Evolutionary conservation across 164 flowering plant genomes (phyloP), one percentile per base, ranked within the genome.

Genomic region (Vitis rotundifolia): DNA sequence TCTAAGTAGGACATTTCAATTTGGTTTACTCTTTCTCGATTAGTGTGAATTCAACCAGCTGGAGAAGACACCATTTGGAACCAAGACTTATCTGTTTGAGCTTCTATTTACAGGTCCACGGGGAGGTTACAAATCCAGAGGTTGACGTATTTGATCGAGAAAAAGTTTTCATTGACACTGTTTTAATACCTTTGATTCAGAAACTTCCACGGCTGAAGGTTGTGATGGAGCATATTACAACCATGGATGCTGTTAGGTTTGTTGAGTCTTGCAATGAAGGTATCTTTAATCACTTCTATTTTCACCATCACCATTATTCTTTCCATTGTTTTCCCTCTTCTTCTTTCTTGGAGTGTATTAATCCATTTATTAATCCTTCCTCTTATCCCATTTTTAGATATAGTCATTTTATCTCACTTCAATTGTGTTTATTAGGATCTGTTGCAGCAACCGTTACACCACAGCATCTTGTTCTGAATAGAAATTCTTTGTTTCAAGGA

Each of bases 401-500:
- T 5, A 14, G 44, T 12, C 16, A 9, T 2, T 16, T 55, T 11
- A 16, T 59, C 68, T 63, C 28, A 74, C 53, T 71, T 49, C 54
- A 9, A 4, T 64, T 59, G 69, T 51, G 11, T 53, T 59, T 70
- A 28, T 57, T 63, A 96, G 99, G 97, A 67, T 79, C 51, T 73
- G 88, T 96, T 67, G 99, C 95, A 53, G 99, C 99, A 49, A 93
- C 99, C 58, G 99, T 96, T 78, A 93, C 99, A 11, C 99, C 97
- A 26, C 99, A 96, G 61, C 99, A 96, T 87, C 91, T 96, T 70
- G 72, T 93, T 73, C 88, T 96, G 60, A 96, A 92, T 73, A 86
- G 99, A 75, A 96, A 93, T 76, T 81, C 95, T 22, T 72, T 96
- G 26, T 96, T 96, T 77, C 95, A 89, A 82, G 99, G 99, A 63